Percentiles rank a stretch among this genome's conserved stretches.
phyloP scores from a whole-genome alignment of 176 grass and related monocot genomes.

The Lolium perenne region DNA sequence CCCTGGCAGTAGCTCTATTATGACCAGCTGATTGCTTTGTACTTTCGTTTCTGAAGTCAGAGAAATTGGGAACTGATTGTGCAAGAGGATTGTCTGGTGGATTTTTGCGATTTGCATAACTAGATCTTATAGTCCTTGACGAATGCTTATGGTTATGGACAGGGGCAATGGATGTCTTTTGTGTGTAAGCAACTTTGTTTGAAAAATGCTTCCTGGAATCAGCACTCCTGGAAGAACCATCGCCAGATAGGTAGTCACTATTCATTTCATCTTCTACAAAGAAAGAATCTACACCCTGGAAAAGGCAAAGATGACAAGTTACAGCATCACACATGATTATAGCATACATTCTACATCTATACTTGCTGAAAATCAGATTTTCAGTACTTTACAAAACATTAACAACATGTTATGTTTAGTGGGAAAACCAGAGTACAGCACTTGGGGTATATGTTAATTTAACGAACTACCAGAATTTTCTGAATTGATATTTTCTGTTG shows the following conservation, averaged over 20 bases:
- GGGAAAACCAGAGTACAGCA: conserved; percentile 11
- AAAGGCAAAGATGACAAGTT: conserved; percentile 51
- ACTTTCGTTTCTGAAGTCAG: conserved; percentile 96
- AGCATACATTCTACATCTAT: conserved; percentile 17
- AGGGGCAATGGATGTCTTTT: conserved; percentile 56
- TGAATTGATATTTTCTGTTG: conserved; percentile 6
- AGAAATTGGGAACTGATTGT: conserved; percentile 87
- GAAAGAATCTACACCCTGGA: conserved; percentile 65
- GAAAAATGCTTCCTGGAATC: conserved; percentile 75
- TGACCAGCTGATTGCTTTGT: conserved; percentile 70
- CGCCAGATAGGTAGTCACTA: conserved; percentile 79
- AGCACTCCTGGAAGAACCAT: conserved; percentile 75
- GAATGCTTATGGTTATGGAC: conserved; percentile 62
- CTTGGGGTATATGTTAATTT: conserved; percentile 19
- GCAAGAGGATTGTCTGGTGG: conserved; percentile 74
- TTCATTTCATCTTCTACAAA: conserved; percentile 75
- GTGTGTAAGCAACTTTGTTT: conserved; percentile 60
- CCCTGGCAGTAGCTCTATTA: conserved; percentile 58
- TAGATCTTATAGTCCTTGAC: conserved; percentile 53
- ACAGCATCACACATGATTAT: conserved; percentile 26
- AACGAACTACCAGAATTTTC: neutral
- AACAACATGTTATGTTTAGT: conserved; percentile 17
- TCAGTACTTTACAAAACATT: conserved; percentile 10
- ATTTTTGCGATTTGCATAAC: conserved; percentile 63
- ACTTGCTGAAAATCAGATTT: conserved; percentile 7